phyloP scores from a whole-genome alignment of 2,329 filamentous ascomycete species.

The Aspergillus ustus region DNA sequence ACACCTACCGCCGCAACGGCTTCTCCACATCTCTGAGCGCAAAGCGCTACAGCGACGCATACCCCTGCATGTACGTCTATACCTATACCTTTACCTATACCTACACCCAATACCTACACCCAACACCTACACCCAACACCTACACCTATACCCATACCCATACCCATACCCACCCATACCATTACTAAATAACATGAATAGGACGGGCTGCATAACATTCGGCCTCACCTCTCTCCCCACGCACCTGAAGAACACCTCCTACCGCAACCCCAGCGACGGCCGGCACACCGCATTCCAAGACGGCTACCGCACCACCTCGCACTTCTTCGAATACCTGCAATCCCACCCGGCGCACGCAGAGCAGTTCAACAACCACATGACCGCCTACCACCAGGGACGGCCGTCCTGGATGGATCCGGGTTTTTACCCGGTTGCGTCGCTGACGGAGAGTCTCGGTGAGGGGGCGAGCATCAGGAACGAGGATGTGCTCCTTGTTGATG shows the following conservation, averaged over 20 bases:
- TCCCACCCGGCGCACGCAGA: slow-evolving; percentile 24
- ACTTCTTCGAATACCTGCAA: slow-evolving; percentile 35
- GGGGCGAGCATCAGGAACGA: slow-evolving; percentile 4
- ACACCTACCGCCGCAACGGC: slow-evolving; percentile 40
- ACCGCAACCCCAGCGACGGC: slow-evolving; percentile 32
- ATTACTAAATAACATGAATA: slow-evolving; percentile 18
- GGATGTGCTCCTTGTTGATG: slow-evolving; percentile 45
- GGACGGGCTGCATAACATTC: slow-evolving; percentile 33
- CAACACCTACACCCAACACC: too few species aligned
- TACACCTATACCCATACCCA: slow-evolving; percentile 21
- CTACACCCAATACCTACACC: too few species aligned
- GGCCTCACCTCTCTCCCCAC: slow-evolving; percentile 31
- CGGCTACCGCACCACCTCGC: slow-evolving; percentile 31
- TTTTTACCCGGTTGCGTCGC: slow-evolving; percentile 34
- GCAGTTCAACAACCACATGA: slow-evolving; percentile 37
- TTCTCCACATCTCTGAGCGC: slow-evolving; percentile 35
- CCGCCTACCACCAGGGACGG: slow-evolving; percentile 32
- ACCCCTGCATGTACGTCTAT: slow-evolving; percentile 31
- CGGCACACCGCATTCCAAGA: slow-evolving; percentile 32
- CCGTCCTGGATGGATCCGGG: slow-evolving; percentile 37
- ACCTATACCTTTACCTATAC: too few species aligned
- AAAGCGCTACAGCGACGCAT: slow-evolving; percentile 30
- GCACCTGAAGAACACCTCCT: slow-evolving; percentile 32
- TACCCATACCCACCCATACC: neutral
- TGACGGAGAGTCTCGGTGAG: slow-evolving; percentile 24